Evolutionary conservation across 148 eudicot genomes (phyloP).

Genomic region (Linanthus parryae): DNA sequence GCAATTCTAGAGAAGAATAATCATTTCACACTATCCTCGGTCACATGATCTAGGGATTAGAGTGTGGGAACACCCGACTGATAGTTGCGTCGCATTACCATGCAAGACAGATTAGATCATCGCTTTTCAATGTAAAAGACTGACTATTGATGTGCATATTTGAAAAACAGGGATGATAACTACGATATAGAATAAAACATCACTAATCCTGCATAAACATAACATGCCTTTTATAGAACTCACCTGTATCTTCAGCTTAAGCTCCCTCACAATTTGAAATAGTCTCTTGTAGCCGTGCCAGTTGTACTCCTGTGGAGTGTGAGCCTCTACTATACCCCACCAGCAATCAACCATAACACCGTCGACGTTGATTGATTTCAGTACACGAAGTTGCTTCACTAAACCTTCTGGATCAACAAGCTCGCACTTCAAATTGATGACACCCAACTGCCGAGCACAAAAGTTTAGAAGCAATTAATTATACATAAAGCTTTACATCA

Average conservation of each 20-base stretch:
- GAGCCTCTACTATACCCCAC: conserved; percentile 99
- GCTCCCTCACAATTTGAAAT: conserved; percentile 73
- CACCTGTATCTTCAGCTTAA: conserved; percentile 77
- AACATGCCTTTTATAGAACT: conserved; percentile 9
- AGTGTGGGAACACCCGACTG: too few species aligned
- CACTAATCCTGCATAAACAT: conserved; percentile 3
- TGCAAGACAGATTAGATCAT: too few species aligned
- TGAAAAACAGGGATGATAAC: too few species aligned
- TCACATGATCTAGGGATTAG: too few species aligned
- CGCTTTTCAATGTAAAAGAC: too few species aligned
- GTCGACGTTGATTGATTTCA: conserved; percentile 70
- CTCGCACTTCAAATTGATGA: conserved; percentile 85
- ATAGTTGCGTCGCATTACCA: too few species aligned
- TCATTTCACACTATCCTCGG: too few species aligned
- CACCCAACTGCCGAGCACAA: conserved; percentile 60
- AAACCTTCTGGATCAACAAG: conserved; percentile 75
- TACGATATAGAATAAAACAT: not conserved
- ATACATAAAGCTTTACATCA: too few species aligned
- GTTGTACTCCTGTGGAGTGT: conserved; percentile 78
- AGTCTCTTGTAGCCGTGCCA: conserved; percentile 89
- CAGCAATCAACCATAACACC: conserved; percentile 89
- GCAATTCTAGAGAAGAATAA: too few species aligned
- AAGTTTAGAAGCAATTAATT: not conserved
- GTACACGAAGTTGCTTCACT: conserved; percentile 56
- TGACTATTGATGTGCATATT: too few species aligned